Base-by-base conservation (phyloP, 2,329 filamentous ascomycete species). In the Arthrinium phaeospermum region DNA sequence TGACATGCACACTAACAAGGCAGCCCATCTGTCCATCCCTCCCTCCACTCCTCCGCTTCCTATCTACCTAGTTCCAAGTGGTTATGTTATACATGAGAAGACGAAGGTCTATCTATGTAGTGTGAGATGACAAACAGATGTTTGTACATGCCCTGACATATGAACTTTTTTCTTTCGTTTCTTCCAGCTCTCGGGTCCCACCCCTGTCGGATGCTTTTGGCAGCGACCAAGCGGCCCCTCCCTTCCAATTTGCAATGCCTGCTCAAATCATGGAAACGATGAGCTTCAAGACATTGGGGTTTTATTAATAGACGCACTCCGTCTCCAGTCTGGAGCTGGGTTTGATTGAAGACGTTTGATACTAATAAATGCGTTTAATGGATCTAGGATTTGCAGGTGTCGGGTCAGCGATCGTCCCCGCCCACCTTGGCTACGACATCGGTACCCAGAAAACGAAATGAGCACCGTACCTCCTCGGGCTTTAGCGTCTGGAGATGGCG, bases 401-500 rank as follows among this genome's bases (percentile, higher is more conserved):
- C 41, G 41, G 67, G 22, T 24, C 67, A 47, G 24, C 8, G 13
- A 67, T 4, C 49, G 49, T 30, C 64, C 64, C 64, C 64, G 64
- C 64, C 64, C 49, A 53, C 13, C 12, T n/a, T 30, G 37, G n/a
- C 41, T 41, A 19, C 71, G 61, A 69, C 71, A 69, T 71, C 64
- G 68, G 57, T 71, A 72, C 47, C 45, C 49, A 70, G 37, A 68
- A 72, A 69, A 53, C 64, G 71, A 72, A 64, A 72, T 72, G 69
- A 69, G 46, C 71, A 45, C 19, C 71, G 71, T 64, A 53, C 69
- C 64, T 72, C 68, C 46, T 69, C 44, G 71, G 71, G 69, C 64
- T 41, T 71, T 71, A 68, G 71, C 69, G 67, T 69, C 37, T 45
- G 67, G 41, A 68, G 67, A 46, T 47, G 67, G 67, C 67, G 67